A percentile compares a stretch with the other conserved stretches of the same genome.
phyloP scores from a whole-genome alignment of 179 eudicot species.

The Gypsophila paniculata region DNA sequence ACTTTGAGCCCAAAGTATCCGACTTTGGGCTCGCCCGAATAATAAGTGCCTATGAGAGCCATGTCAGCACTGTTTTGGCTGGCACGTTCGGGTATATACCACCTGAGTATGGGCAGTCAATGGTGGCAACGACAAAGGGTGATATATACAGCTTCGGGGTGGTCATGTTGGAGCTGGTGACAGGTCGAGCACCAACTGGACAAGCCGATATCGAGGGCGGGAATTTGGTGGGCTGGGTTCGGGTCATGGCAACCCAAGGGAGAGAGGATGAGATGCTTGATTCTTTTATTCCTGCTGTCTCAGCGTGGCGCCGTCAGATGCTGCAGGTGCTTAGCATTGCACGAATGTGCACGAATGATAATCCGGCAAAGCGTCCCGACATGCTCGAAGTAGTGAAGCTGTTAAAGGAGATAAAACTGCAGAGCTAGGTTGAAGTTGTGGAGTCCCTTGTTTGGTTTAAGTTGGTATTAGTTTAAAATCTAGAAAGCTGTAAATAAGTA shows the following conservation, averaged over 20 bases:
- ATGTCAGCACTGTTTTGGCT: constrained; percentile 75
- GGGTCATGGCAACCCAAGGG: constrained; percentile 53
- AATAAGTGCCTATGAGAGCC: constrained; percentile 90
- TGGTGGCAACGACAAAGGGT: constrained; percentile 80
- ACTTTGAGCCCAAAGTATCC: constrained; percentile 77
- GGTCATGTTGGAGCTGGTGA: constrained; percentile 87
- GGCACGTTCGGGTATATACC: constrained; percentile 94
- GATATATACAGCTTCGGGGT: constrained; percentile 92
- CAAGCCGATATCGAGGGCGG: constrained; percentile 91
- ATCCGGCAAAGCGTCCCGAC: constrained; percentile 68
- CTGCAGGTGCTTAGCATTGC: constrained; percentile 61
- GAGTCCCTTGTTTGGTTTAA: background rate
- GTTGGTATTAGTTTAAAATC: constrained; percentile 19
- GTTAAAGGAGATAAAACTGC: constrained; percentile 49
- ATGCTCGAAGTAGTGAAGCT: constrained; percentile 78
- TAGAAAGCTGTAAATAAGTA: constrained; percentile 29
- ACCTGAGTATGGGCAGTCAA: constrained; percentile 84
- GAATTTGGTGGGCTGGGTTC: constrained; percentile 91
- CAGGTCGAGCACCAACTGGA: constrained; percentile 75
- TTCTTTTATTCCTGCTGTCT: constrained; percentile 32
- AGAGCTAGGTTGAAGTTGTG: constrained; percentile 1
- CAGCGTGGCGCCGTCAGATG: constrained; percentile 61
- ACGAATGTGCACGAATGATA: constrained; percentile 59
- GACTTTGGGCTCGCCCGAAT: constrained; percentile 91
- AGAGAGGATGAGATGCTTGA: constrained; percentile 60